Base-by-base conservation (phyloP, 1,284 basidiomycete species). In the Jaminaea rosea region DNA sequence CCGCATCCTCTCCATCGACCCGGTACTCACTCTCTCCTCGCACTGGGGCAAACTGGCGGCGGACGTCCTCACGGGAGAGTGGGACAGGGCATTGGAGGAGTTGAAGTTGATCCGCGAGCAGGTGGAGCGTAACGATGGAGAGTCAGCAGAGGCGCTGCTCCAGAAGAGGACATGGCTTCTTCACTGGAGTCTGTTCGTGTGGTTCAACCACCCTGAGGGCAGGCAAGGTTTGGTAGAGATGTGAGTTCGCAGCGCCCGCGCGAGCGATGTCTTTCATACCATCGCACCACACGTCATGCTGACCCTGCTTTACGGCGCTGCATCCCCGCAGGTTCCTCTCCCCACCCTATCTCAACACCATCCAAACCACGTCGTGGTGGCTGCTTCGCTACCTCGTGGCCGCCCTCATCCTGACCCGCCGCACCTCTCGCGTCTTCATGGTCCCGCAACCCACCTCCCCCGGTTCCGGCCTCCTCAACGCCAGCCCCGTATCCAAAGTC, bases 11-110 rank as follows among this genome's bases (percentile, higher is more conserved):
- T 94, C 92, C 44, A 92, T 91, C 55, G 88, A 94, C 75, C 80
- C 81, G 57, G 86, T 91, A 53, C 84, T 93, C 67, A 90, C 87
- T 76, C 84, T 89, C 46, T 97, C 93, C 9, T 88, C 91, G 4
- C 87, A 92, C 77, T 98, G 93, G 94, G 93, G 93, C 34, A 96
- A 97, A 77, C 86, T 98, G 58, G 89, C 92, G 27, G 90, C 87
- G 44, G 90, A 97, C 75, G 94, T 94, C 69, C 83, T 98, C 46
- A 85, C 85, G 4, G 94, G 93, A 50, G 85, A 87, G 65, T 97
- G 90, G 89, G 90, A 94, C 60, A 82, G 84, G 24, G 92, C 93
- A 0, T 80, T 96, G 10, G 85, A 88, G 69, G 93, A 97, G 75
- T 83, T 98, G 63, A 92, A 92, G 77, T 85, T 87, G 46, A 82